Evolutionary conservation across 1,284 basidiomycete species (phyloP).

Genomic region (Cerioporus squamosus): DNA sequence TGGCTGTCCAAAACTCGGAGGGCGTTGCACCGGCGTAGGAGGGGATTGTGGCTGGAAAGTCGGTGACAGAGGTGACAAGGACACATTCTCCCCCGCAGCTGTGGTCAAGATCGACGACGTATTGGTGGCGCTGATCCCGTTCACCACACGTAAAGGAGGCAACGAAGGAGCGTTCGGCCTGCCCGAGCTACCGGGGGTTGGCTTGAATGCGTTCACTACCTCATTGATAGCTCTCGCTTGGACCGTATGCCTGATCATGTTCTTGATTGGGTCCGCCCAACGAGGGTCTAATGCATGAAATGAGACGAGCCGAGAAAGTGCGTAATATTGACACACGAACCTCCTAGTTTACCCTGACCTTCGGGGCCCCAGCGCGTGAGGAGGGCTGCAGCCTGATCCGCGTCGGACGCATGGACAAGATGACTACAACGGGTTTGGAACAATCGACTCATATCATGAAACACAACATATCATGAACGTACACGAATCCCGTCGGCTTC

Average conservation of each 20-base stretch:
- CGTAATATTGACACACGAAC: slow-evolving; percentile 42
- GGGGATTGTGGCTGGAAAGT: slow-evolving; percentile 34
- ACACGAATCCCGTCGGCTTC: slow-evolving; percentile 84
- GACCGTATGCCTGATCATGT: slow-evolving; percentile 72
- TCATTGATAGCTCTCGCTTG: slow-evolving; percentile 86
- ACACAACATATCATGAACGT: slow-evolving; percentile 41
- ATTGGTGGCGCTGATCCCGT: slow-evolving; percentile 67
- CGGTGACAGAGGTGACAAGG: slow-evolving; percentile 42
- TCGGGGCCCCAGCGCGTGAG: slow-evolving; percentile 91
- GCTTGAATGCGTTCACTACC: slow-evolving; percentile 70
- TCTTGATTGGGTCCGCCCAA: slow-evolving; percentile 92
- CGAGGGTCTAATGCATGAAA: slow-evolving; percentile 66
- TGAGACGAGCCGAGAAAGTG: slow-evolving; percentile 11
- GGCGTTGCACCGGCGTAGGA: slow-evolving; percentile 24
- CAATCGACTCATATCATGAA: slow-evolving; percentile 3
- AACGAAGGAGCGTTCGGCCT: slow-evolving; percentile 44
- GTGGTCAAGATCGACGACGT: slow-evolving; percentile 73
- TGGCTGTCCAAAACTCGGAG: slow-evolving; percentile 52
- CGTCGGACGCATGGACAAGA: slow-evolving; percentile 92
- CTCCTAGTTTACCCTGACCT: slow-evolving; percentile 88
- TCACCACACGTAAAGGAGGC: slow-evolving; percentile 78
- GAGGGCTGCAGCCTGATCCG: slow-evolving; percentile 89
- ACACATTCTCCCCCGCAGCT: slow-evolving; percentile 69
- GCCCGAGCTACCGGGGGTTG: slow-evolving; percentile 49
- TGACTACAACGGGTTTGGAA: slow-evolving; percentile 59